phyloP scores from a whole-genome alignment of 768 basidiomycete species.

The Russula vinacea region DNA sequence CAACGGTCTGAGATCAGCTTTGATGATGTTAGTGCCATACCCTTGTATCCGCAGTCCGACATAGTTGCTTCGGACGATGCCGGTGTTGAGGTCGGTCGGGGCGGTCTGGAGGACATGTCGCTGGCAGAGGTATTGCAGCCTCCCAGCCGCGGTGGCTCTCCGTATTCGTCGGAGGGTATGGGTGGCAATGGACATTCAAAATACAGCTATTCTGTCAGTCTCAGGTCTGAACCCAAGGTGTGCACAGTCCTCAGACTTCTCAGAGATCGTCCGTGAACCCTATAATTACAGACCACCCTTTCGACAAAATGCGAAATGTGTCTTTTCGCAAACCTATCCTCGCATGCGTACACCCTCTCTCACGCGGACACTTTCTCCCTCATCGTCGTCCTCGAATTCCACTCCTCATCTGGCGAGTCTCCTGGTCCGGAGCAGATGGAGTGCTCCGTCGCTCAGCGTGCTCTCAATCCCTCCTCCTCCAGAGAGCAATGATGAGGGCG shows the following conservation, averaged over 20 bases:
- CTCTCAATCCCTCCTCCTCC: slow-evolving; percentile 28
- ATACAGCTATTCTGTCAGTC: slow-evolving; percentile 55
- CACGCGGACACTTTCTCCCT: slow-evolving; percentile 56
- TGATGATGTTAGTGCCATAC: slow-evolving; percentile 52
- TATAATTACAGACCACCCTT: slow-evolving; percentile 50
- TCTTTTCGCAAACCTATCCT: slow-evolving; percentile 50
- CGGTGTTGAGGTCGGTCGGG: slow-evolving; percentile 31
- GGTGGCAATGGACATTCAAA: slow-evolving; percentile 40
- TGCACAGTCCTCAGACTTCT: background rate
- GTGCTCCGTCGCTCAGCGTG: slow-evolving; percentile 17
- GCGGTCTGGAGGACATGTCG: slow-evolving; percentile 44
- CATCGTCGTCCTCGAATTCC: slow-evolving; percentile 59
- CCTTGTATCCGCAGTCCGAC: slow-evolving; percentile 49
- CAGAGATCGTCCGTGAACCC: background rate
- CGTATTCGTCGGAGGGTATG: slow-evolving; percentile 39
- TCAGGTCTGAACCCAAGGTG: slow-evolving; percentile 62
- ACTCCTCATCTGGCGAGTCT: slow-evolving; percentile 44
- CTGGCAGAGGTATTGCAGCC: slow-evolving; percentile 57
- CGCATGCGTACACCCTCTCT: slow-evolving; percentile 65
- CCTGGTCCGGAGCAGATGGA: slow-evolving; percentile 13
- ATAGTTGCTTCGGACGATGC: slow-evolving; percentile 9
- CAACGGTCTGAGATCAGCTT: slow-evolving; percentile 43
- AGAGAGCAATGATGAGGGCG: slow-evolving; percentile 20
- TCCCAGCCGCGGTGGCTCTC: slow-evolving; percentile 54
- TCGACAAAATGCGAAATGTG: slow-evolving; percentile 62